These are phyloP conservation scores for Diaporthe amygdali DNA, from an alignment of 2,329 filamentous ascomycete genomes.

Conservation along the genomic window DNA sequence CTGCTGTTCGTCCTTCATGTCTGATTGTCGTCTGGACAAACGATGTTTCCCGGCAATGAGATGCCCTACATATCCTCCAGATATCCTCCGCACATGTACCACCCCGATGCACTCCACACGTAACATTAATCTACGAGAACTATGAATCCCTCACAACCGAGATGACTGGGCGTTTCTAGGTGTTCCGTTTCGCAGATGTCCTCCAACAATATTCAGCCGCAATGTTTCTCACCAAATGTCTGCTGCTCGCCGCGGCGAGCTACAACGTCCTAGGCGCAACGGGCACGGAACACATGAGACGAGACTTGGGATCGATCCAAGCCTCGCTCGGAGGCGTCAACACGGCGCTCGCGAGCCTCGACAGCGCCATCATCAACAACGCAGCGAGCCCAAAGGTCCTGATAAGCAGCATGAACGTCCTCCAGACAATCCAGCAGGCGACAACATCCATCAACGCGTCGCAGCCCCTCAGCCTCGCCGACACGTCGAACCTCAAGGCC, in stretches of 20 bases:
- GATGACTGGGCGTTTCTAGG: background rate
- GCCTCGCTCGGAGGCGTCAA: background rate
- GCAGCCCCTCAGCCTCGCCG: background rate
- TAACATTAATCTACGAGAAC: background rate
- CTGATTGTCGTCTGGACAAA: constrained; percentile 9
- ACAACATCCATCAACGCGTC: background rate
- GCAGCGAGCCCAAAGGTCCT: background rate
- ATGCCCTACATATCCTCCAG: background rate
- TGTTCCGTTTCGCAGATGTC: background rate
- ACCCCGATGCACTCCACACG: background rate
- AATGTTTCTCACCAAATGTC: background rate
- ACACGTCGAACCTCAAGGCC: background rate
- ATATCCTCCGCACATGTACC: too few species aligned
- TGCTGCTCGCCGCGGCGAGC: background rate
- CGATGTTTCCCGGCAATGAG: background rate
- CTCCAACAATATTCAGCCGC: background rate
- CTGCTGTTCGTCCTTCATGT: constrained; percentile 11
- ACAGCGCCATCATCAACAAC: background rate
- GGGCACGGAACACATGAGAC: background rate
- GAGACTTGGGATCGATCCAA: background rate
- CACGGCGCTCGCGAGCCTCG: background rate
- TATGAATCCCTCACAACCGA: too few species aligned
- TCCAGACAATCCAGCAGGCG: background rate
- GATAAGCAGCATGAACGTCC: background rate
- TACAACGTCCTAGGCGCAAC: background rate